Evolutionary conservation across 2,329 filamentous ascomycete species (phyloP).

Genomic region (Xylaria polymorpha): DNA sequence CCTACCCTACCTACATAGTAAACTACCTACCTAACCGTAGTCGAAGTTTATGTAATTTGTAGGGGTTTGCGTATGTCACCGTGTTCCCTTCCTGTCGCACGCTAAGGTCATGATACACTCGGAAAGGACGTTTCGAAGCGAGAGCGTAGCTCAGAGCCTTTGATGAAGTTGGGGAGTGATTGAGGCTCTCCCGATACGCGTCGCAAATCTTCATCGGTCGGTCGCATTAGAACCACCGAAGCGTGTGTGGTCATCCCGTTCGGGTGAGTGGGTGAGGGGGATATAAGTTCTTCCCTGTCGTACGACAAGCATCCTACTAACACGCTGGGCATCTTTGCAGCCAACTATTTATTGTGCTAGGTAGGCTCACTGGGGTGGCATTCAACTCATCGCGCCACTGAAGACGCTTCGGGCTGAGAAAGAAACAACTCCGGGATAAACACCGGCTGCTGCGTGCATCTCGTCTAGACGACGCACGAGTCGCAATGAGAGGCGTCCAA

Average conservation of each 20-base stretch:
- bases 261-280: slow-evolving; percentile 4
- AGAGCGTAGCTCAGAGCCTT: slow-evolving; percentile 22
- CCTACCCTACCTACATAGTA: too few relatives aligned
- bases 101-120: slow-evolving; percentile 18
- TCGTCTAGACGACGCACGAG: slow-evolving; percentile 4
- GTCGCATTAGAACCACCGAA: slow-evolving; percentile 25
- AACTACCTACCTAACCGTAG: not conserved
- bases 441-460: not conserved
- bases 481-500: slow-evolving; percentile 42
- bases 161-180: not conserved
- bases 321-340: not conserved
- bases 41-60: slow-evolving; percentile 7
- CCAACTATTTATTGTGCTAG: not conserved
- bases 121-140: slow-evolving; percentile 1
- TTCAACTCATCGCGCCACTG: slow-evolving; percentile 6
- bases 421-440: not conserved
- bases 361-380: not conserved
- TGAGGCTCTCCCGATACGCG: not conserved
- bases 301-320: slow-evolving; percentile 6
- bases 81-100: not conserved
- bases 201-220: not conserved
- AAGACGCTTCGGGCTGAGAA: not conserved
- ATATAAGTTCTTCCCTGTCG: slow-evolving; percentile 16
- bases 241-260: not conserved
- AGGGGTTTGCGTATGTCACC: not conserved